These are phyloP conservation scores for Endoconidiophora laricicola DNA, from an alignment of 2,329 filamentous ascomycete species.

Conservation along the genomic window DNA sequence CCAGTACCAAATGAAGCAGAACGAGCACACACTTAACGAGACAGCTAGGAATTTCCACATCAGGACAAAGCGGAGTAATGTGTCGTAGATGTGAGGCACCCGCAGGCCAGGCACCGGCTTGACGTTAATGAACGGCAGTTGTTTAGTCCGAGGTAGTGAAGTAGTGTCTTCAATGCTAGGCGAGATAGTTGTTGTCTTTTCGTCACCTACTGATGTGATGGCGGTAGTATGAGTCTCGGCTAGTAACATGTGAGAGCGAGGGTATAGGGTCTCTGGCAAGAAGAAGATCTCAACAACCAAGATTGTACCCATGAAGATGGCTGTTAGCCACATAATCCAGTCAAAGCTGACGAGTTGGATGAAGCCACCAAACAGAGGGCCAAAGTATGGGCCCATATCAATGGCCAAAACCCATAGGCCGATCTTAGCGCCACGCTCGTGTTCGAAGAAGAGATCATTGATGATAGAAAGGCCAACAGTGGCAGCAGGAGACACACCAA, in stretches of 20 bases:
- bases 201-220: not conserved
- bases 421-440: constrained; percentile 36
- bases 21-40: constrained; percentile 28
- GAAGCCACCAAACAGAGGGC: constrained; percentile 31
- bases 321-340: constrained; percentile 39
- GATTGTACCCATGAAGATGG: constrained; percentile 33
- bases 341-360: constrained; percentile 27
- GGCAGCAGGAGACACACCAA: constrained; percentile 35
- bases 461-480: constrained; percentile 39
- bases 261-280: constrained; percentile 40
- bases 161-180: constrained; percentile 12
- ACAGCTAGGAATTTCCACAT: constrained; percentile 31
- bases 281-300: constrained; percentile 31
- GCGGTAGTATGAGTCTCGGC: constrained; percentile 1
- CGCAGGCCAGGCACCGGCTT: constrained; percentile 30
- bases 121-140: constrained; percentile 28
- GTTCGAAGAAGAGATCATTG: constrained; percentile 39
- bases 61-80: constrained; percentile 27
- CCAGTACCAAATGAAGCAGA: constrained; percentile 40
- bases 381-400: constrained; percentile 32
- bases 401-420: constrained; percentile 41
- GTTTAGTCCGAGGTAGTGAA: constrained; percentile 23
- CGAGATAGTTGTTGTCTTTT: not conserved
- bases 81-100: constrained; percentile 33
- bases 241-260: constrained; percentile 31